Evolutionary conservation across 2,329 filamentous ascomycete genomes (phyloP), one percentile per base, ranked within the genome.

Genomic region (Calonectria multiphialidica): DNA sequence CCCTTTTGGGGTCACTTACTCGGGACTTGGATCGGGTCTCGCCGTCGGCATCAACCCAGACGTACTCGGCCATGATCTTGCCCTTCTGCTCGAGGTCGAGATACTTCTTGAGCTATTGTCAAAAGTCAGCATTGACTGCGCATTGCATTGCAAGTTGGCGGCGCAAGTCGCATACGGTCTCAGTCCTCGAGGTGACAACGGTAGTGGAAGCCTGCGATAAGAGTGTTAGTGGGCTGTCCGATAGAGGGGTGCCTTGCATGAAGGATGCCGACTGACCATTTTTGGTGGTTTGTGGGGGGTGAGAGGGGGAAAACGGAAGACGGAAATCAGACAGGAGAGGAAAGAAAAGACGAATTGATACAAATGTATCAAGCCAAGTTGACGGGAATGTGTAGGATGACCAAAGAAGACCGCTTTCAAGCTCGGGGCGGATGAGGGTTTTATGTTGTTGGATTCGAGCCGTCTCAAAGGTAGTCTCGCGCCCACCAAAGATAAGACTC

Each of bases 11-110:
- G 42, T 15, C 13, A 89, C 95, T 90, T 90, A 98, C 96, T 91
- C 95, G 97, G 83, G 94, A 96, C 90, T 98, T 99, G 84, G 95
- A 98, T 82, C 97, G 95, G 80, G 94, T 90, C 82, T 93, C 93
- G 84, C 96, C 95, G 77, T 88, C 86, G 77, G 94, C 89, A 83
- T 98, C 96, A 84, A 98, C 93, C 96, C 96, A 98, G 89, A 98
- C 92, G 88, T 98, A 98, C 88, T 98, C 96, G 83, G 95, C 96
- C 86, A 98, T 97, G 83, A 97, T 89, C 80, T 88, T 88, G 85
- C 95, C 96, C 85, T 93, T 94, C 89, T 98, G 96, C 85, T 95
- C 93, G 81, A 98, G 94, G 82, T 89, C 89, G 87, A 97, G 92
- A 90, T 96, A 98, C 87, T 98, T 98, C 86, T 93, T 88, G 85